A percentile compares a stretch with the other conserved stretches of the same genome.
These are phyloP conservation scores for Scheffersomyces parashehatae DNA, from an alignment of 1,139 yeast genomes.

Conservation along the genomic window DNA sequence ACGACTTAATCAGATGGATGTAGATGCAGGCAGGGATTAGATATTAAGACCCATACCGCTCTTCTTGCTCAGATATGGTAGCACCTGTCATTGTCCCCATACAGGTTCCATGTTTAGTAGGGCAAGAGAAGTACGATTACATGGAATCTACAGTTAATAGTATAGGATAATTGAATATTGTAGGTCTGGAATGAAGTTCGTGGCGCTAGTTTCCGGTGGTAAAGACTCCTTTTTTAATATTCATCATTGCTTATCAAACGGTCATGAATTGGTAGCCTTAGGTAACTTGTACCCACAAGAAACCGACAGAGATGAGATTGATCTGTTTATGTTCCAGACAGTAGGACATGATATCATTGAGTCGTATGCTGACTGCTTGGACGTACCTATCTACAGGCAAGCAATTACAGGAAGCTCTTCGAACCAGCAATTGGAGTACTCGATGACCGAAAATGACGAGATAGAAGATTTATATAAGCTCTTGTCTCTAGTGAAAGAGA, in stretches of 20 bases:
- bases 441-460: constrained; percentile 68
- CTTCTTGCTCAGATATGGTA: no score
- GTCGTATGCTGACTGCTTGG: constrained; percentile 66
- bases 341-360: constrained; percentile 88
- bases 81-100: no score
- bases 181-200: constrained; percentile 66
- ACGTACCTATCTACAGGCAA: constrained; percentile 77
- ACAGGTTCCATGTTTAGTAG: no score
- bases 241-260: constrained; percentile 75
- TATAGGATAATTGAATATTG: no score
- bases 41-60: no score
- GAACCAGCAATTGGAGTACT: constrained; percentile 70
- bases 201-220: constrained; percentile 92
- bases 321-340: constrained; percentile 96
- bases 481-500: constrained; percentile 42
- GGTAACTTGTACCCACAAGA: constrained; percentile 78
- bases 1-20: no score
- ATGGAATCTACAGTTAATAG: no score
- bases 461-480: constrained; percentile 74
- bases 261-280: constrained; percentile 81
- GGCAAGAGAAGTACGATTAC: no score
- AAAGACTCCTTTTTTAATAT: constrained; percentile 93
- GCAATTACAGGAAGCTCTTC: constrained; percentile 63
- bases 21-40: no score
- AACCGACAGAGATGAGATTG: constrained; percentile 60